Percentiles rank a stretch among this genome's conserved stretches.
These are phyloP conservation scores for Macroventuria anomochaeta DNA, from an alignment of 2,329 filamentous ascomycete genomes.

Conservation along the genomic window DNA sequence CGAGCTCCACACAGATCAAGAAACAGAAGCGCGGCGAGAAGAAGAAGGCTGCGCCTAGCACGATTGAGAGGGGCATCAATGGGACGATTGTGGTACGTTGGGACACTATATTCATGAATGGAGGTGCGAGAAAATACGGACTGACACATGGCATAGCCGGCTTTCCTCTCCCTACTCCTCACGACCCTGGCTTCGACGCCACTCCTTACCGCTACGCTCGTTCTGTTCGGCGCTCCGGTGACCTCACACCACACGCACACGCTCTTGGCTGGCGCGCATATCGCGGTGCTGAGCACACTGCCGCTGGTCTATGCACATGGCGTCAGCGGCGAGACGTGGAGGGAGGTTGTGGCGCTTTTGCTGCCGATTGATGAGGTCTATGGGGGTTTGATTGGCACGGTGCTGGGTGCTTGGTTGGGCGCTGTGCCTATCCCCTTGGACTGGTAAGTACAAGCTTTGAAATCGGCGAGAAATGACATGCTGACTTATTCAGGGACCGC, in stretches of 20 bases:
- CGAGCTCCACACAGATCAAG: constrained; percentile 49
- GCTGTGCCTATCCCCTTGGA: constrained; percentile 95
- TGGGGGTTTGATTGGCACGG: constrained; percentile 78
- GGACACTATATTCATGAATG: background rate
- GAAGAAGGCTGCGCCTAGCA: constrained; percentile 35
- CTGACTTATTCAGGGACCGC: constrained; percentile 68
- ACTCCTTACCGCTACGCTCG: constrained; percentile 65
- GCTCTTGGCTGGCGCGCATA: constrained; percentile 78
- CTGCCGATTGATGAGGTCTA: constrained; percentile 83
- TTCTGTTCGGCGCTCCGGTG: constrained; percentile 91
- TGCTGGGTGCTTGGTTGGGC: constrained; percentile 87
- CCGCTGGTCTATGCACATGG: constrained; percentile 88
- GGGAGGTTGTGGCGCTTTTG: constrained; percentile 69
- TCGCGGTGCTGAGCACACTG: constrained; percentile 78
- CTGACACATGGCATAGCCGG: constrained; percentile 59
- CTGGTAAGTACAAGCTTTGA: constrained; percentile 68
- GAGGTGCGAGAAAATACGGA: background rate
- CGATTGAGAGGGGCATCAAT: constrained; percentile 33
- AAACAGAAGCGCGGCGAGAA: constrained; percentile 59
- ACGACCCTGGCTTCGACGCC: constrained; percentile 63
- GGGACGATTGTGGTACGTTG: constrained; percentile 52
- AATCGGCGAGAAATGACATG: too few species aligned
- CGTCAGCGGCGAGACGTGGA: constrained; percentile 74
- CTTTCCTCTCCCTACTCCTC: constrained; percentile 71
- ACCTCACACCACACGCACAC: constrained; percentile 83